Evolutionary conservation across 345 rosid genomes (phyloP), one percentile per base, ranked within the genome.

Genomic region (Salix caprea): DNA sequence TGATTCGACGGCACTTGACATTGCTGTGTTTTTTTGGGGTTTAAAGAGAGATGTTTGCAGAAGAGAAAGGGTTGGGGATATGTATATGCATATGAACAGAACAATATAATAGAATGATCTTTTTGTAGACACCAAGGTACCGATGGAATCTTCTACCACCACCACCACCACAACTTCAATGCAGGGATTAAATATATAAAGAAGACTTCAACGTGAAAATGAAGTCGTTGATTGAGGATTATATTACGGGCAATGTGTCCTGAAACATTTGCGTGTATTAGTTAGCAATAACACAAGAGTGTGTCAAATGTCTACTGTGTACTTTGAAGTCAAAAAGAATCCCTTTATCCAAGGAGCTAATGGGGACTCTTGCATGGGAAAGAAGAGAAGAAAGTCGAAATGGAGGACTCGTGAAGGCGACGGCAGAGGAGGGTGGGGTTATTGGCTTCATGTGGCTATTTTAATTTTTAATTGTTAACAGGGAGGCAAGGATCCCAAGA

Each of bases 341-440:
- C 88, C 86, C 86, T 50, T 61, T 62, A 79, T 74, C 82, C 85
- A 78, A 88, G 90, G 88, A 79, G 62, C 24, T 30, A 75, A 74
- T 71, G 39, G 65, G 65, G 79, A 76, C n/a, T 48, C 24, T 23
- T 65, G 75, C 73, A 82, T 61, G 10, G 73, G 66, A 66, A 21
- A 16, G 36, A 60, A 67, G 68, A 21, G 39, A 37, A 74, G 72
- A 77, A 75, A 72, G 73, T 61, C 56, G 64, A 82, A 84, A 76
- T 72, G 84, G 78, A 86, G 85, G 89, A 76, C 87, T 83, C 91
- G 89, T 86, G 89, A 86, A 88, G 89, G 85, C 81, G 88, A 88
- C 88, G 88, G 89, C 85, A 86, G 82, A 75, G 14, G 54, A 66
- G 56, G 37, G 64, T 60, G 65, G 78, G 66, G 56, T 58, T 71